These are phyloP conservation scores for Talaromyces sp. DNA, from an alignment of 2,329 filamentous ascomycete genomes.

Conservation along the genomic window DNA sequence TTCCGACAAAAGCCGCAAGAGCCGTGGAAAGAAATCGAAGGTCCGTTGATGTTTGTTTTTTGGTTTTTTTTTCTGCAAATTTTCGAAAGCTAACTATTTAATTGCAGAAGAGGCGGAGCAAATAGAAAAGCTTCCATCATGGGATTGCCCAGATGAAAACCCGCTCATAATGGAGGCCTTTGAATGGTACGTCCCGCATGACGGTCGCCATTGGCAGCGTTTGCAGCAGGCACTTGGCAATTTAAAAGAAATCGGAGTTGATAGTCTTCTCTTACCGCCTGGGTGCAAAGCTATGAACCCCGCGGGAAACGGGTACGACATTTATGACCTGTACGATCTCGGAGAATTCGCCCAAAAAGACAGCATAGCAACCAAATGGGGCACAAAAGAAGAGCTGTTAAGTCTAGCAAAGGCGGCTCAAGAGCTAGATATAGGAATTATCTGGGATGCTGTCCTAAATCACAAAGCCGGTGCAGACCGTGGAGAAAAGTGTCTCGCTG, in stretches of 20 bases:
- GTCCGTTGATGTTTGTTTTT: slow-evolving; percentile 1
- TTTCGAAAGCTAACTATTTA: slow-evolving; percentile 1
- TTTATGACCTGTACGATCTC: slow-evolving; percentile 64
- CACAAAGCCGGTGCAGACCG: slow-evolving; percentile 65
- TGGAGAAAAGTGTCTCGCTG: slow-evolving; percentile 56
- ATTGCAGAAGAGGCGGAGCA: slow-evolving; percentile 17
- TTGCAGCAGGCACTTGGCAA: slow-evolving; percentile 47
- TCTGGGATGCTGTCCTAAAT: slow-evolving; percentile 68
- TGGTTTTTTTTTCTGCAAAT: background rate
- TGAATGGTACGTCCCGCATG: slow-evolving; percentile 64
- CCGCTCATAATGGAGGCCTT: slow-evolving; percentile 61
- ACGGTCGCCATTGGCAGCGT: slow-evolving; percentile 56
- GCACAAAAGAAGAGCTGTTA: slow-evolving; percentile 55
- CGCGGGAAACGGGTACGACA: slow-evolving; percentile 61
- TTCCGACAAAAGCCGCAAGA: slow-evolving; percentile 11
- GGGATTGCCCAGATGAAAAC: slow-evolving; percentile 26
- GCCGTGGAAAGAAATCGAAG: slow-evolving; percentile 20
- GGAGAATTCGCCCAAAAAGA: slow-evolving; percentile 71
- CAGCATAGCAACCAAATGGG: slow-evolving; percentile 60
- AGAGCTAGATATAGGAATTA: slow-evolving; percentile 50
- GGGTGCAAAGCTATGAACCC: slow-evolving; percentile 62
- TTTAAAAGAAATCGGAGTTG: slow-evolving; percentile 56
- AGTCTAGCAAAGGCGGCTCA: slow-evolving; percentile 48
- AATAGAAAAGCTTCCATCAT: slow-evolving; percentile 23
- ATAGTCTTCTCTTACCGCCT: slow-evolving; percentile 63